These are phyloP conservation scores for Podaxis carcinomalis DNA, from an alignment of 768 basidiomycete genomes.

Conservation along the genomic window DNA sequence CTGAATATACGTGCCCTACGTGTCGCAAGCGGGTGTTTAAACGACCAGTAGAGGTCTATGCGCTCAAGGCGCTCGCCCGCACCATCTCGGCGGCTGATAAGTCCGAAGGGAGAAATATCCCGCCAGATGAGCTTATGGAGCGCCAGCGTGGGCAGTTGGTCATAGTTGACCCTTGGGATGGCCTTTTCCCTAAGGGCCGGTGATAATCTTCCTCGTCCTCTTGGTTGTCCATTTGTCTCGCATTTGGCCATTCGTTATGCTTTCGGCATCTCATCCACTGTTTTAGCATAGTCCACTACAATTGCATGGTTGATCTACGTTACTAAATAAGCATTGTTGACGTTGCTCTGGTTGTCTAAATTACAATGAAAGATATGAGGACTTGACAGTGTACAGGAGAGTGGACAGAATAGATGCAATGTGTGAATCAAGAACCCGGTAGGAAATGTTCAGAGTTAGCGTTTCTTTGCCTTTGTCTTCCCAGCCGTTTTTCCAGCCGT, in stretches of 20 bases:
- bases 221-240: not conserved
- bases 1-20: slow-evolving; percentile 63
- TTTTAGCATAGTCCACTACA: not conserved
- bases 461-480: slow-evolving; percentile 32
- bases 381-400: not conserved
- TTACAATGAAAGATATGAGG: not conserved
- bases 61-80: slow-evolving; percentile 52
- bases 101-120: slow-evolving; percentile 39
- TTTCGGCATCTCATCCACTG: not conserved
- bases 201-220: not conserved
- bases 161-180: slow-evolving; percentile 37
- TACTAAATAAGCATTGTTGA: not conserved
- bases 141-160: slow-evolving; percentile 6
- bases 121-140: slow-evolving; percentile 20
- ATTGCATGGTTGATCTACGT: not conserved
- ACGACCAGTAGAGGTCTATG: slow-evolving; percentile 57
- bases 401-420: not conserved
- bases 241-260: not conserved
- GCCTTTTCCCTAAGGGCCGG: slow-evolving; percentile 34
- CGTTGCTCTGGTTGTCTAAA: not conserved
- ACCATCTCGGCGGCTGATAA: slow-evolving; percentile 37
- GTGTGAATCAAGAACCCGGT: not conserved
- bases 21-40: slow-evolving; percentile 49
- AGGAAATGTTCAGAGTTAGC: not conserved
- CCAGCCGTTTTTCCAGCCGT: slow-evolving; percentile 6